phyloP scores from a whole-genome alignment of 176 grass and related monocot species.

The Aegilops tauschii region DNA sequence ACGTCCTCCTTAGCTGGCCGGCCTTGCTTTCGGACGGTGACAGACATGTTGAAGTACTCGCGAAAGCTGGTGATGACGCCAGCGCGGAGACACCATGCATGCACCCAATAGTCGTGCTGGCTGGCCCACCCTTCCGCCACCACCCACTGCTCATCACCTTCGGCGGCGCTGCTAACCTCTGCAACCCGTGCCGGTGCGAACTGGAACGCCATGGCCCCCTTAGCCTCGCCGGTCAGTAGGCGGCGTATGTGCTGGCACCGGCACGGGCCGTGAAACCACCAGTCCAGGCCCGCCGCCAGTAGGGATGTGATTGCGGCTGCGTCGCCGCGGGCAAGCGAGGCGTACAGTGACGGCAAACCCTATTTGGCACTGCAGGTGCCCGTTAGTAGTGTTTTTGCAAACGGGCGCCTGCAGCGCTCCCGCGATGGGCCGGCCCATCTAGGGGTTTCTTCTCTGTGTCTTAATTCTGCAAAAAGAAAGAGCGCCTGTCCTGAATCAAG shows the following conservation, averaged over 20 bases:
- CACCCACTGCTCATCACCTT: slow-evolving; percentile 20
- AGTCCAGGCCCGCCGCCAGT: slow-evolving; percentile 41
- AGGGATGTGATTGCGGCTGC: not conserved
- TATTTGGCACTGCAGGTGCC: no score
- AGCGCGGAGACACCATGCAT: slow-evolving; percentile 37
- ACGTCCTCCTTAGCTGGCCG: not conserved
- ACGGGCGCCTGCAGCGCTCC: no score
- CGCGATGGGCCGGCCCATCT: no score
- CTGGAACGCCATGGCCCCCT: not conserved
- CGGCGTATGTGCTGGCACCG: slow-evolving; percentile 48
- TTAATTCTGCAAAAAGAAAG: no score
- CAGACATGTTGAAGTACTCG: slow-evolving; percentile 53
- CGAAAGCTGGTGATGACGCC: slow-evolving; percentile 33
- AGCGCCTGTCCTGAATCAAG: no score
- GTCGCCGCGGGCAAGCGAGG: slow-evolving; percentile 19
- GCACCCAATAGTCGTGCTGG: slow-evolving; percentile 47
- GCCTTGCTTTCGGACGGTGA: slow-evolving; percentile 28
- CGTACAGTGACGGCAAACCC: not conserved
- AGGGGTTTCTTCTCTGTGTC: no score
- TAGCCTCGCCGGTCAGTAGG: slow-evolving; percentile 36
- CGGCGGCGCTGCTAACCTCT: not conserved
- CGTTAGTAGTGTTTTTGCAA: no score
- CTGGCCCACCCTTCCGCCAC: slow-evolving; percentile 45
- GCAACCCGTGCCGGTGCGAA: slow-evolving; percentile 26
- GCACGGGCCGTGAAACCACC: slow-evolving; percentile 48